phyloP scores from a whole-genome alignment of 75 land plant species.

The Cunninghamia lanceolata region DNA sequence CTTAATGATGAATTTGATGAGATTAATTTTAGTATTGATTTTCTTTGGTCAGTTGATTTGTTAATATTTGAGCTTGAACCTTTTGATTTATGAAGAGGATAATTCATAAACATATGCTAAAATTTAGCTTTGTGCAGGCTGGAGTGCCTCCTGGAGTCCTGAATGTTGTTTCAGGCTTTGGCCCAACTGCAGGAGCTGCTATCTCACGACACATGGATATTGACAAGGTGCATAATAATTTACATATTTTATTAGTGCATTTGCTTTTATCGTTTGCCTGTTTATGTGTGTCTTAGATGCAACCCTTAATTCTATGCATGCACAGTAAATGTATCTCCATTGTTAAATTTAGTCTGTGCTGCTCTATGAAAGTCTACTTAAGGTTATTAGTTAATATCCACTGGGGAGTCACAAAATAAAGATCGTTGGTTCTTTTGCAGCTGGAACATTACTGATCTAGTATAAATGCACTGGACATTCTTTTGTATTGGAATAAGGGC shows the following conservation, averaged over 20 bases:
- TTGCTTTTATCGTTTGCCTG: background rate
- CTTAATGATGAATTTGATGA: background rate
- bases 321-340: background rate
- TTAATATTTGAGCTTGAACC: background rate
- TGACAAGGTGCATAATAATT: constrained; percentile 34
- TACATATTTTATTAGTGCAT: background rate
- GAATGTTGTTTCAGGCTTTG: constrained; percentile 48
- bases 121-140: constrained; percentile 20
- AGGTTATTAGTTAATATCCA: background rate
- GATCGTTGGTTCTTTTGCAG: background rate
- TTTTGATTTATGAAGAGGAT: background rate
- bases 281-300: background rate
- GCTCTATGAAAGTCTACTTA: background rate
- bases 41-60: background rate
- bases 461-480: background rate
- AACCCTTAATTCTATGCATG: background rate
- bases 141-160: constrained; percentile 56
- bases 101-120: background rate
- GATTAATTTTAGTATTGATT: background rate
- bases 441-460: background rate
- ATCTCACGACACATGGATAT: constrained; percentile 52
- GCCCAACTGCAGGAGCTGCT: constrained; percentile 61
- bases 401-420: background rate
- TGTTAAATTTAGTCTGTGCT: background rate
- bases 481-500: background rate